These are phyloP conservation scores for Monotropa hypopitys DNA, from an alignment of 179 eudicot genomes.

Conservation along the genomic window DNA sequence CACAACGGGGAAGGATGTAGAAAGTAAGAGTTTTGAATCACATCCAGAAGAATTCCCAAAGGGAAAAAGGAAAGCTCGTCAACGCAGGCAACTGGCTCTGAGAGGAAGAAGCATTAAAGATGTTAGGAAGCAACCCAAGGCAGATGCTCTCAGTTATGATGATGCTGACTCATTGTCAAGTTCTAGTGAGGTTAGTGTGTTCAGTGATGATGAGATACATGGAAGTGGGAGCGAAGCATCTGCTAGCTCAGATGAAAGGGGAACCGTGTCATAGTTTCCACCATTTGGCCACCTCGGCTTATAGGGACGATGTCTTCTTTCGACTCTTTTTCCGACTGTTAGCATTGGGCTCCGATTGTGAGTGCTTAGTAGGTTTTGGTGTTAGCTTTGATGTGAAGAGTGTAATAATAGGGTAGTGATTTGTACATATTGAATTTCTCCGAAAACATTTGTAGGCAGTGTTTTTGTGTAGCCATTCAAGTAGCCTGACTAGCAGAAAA, in stretches of 20 bases:
- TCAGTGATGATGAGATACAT: constrained; percentile 53
- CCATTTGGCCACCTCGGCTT: neutral
- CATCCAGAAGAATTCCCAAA: constrained; percentile 61
- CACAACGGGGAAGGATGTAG: constrained; percentile 29
- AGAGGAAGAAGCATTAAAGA: constrained; percentile 57
- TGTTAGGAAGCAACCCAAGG: constrained; percentile 43
- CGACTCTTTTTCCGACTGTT: neutral
- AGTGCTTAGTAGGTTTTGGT: neutral
- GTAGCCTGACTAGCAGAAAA: neutral
- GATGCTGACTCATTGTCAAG: constrained; percentile 45
- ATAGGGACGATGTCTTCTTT: neutral
- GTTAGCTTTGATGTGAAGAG: neutral
- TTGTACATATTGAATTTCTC: constrained; percentile 1
- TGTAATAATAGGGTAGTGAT: neutral
- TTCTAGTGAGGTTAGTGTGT: constrained; percentile 50
- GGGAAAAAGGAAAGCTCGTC: constrained; percentile 76
- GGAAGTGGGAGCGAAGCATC: constrained; percentile 57
- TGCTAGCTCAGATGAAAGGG: constrained; percentile 48
- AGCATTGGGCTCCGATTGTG: neutral
- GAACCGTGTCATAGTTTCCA: constrained; percentile 5
- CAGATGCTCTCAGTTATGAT: constrained; percentile 40
- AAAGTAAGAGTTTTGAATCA: constrained; percentile 45
- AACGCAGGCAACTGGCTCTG: constrained; percentile 53
- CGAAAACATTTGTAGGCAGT: neutral
- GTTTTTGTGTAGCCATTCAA: neutral